phyloP scores from a whole-genome alignment of 2,329 filamentous ascomycete species.

The Calonectria pauciramosa region DNA sequence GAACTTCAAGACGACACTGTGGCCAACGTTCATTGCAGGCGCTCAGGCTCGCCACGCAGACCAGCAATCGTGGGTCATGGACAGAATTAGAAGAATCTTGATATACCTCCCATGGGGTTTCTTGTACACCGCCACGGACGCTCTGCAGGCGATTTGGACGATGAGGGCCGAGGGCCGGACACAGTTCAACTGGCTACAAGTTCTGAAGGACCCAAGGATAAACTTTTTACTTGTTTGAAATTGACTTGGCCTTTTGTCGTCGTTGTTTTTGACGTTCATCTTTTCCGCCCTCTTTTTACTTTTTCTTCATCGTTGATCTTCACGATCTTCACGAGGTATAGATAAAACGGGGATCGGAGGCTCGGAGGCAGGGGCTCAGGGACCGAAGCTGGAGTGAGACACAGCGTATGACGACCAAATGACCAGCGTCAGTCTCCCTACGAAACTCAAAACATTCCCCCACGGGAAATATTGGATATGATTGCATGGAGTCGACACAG shows the following conservation, averaged over 20 bases:
- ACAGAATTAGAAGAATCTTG: constrained; percentile 56
- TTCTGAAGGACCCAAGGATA: constrained; percentile 55
- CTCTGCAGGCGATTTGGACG: constrained; percentile 59
- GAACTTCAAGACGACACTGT: constrained; percentile 68
- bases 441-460: neutral
- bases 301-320: neutral
- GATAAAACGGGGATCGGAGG: neutral
- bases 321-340: neutral
- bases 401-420: neutral
- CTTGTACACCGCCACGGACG: constrained; percentile 60
- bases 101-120: constrained; percentile 62
- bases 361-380: neutral
- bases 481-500: neutral
- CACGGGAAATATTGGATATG: neutral
- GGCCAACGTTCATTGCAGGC: constrained; percentile 69
- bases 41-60: constrained; percentile 60
- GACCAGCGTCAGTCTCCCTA: neutral
- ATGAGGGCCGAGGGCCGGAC: constrained; percentile 47
- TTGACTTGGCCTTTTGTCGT: neutral
- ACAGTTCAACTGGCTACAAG: constrained; percentile 56
- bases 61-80: constrained; percentile 62
- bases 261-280: neutral
- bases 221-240: constrained; percentile 60
- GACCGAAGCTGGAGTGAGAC: neutral
- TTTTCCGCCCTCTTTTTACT: neutral